phyloP scores from a whole-genome alignment of 352 stramenopile species.

The Globisporangium spinosum region DNA sequence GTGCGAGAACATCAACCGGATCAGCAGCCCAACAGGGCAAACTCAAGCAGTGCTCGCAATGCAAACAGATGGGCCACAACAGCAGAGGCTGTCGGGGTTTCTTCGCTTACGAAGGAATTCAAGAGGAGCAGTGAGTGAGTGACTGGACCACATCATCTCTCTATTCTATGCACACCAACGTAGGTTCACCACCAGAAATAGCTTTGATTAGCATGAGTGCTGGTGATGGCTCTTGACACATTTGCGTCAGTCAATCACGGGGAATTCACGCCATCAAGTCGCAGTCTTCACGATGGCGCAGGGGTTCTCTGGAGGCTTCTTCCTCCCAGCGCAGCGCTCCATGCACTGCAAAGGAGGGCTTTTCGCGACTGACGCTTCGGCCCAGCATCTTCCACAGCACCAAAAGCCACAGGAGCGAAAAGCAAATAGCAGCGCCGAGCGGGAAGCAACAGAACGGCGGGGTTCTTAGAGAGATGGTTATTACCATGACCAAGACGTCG shows the following conservation, averaged over 20 bases:
- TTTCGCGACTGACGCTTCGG: conserved; percentile 31
- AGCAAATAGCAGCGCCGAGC: neutral
- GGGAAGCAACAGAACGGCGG: conserved; percentile 1
- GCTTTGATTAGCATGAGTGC: conserved; percentile 6
- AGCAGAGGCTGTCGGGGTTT: neutral
- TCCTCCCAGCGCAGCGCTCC: conserved; percentile 50
- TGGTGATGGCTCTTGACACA: neutral
- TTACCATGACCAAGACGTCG: neutral
- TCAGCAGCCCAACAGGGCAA: neutral
- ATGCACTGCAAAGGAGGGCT: conserved; percentile 52
- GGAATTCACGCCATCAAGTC: neutral
- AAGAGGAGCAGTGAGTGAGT: conserved; percentile 2
- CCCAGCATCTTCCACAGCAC: neutral
- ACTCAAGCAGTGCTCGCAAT: neutral
- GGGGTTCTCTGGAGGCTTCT: conserved; percentile 49
- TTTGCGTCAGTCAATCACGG: neutral
- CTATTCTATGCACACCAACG: neutral
- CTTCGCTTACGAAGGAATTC: neutral
- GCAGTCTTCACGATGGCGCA: conserved; percentile 16
- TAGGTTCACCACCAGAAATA: neutral
- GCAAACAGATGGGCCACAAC: conserved; percentile 1
- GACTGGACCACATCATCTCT: neutral
- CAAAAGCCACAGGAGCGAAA: conserved; percentile 3
- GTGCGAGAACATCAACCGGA: neutral
- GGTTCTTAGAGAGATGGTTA: neutral